Evolutionary conservation across 257 asterid species (phyloP).

Genomic region (Fraxinus pennsylvanica): DNA sequence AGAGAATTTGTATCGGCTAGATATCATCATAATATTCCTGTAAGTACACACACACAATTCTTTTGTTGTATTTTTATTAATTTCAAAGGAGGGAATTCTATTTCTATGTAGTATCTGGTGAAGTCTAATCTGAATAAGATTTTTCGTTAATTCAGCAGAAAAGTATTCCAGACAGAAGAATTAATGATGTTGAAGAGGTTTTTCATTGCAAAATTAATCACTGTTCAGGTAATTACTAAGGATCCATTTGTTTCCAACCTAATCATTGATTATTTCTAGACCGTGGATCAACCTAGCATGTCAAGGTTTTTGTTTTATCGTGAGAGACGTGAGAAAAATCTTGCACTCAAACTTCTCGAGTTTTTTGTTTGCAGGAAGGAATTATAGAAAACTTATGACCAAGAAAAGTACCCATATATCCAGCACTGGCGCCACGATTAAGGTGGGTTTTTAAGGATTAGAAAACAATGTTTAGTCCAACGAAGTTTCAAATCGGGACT

Average conservation of each 20-base stretch:
- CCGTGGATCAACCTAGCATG: background rate
- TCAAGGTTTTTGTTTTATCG: background rate
- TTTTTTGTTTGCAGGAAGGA: constrained; percentile 52
- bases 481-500: too few species aligned
- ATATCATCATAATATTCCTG: constrained; percentile 30
- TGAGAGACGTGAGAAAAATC: background rate
- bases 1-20: constrained; percentile 27
- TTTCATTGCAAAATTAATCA: constrained; percentile 24
- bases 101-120: too few species aligned
- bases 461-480: too few species aligned
- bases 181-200: constrained; percentile 20
- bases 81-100: too few species aligned
- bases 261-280: background rate
- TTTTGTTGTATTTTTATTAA: background rate
- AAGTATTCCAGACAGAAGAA: constrained; percentile 12
- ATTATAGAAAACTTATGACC: constrained; percentile 51
- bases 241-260: constrained; percentile 58
- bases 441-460: constrained; percentile 45
- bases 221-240: constrained; percentile 55
- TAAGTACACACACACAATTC: constrained; percentile 26
- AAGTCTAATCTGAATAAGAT: background rate
- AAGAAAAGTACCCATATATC: constrained; percentile 20
- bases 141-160: constrained; percentile 28
- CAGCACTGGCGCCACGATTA: constrained; percentile 33
- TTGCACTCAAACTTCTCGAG: constrained; percentile 8